Base-by-base conservation (phyloP, 2,329 filamentous ascomycete genomes). In the Curvularia spicifera region DNA sequence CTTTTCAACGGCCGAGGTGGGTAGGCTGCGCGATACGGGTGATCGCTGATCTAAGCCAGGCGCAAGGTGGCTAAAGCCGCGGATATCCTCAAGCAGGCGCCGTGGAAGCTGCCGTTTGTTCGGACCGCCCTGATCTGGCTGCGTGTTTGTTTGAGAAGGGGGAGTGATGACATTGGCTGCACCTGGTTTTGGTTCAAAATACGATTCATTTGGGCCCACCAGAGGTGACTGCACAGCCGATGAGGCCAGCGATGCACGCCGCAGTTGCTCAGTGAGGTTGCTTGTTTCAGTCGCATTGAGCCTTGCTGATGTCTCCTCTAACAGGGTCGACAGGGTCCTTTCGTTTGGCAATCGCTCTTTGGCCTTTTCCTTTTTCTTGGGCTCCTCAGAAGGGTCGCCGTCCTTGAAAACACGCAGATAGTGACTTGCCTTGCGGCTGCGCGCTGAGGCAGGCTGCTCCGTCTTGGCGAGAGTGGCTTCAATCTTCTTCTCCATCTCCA, bases 321-420 rank as follows among this genome's bases (percentile, higher is more conserved):
- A 58, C 12, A 64, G 53, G 31, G 50, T 53, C 9, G 60, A 61
- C 1, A 71, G 64, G 22, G 70, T 59, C 42, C 69, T 71, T 12
- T 79, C 76, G 29, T 72, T 61, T 7, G 60, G 45, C 33, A 72
- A 68, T 56, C 76, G 74, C 43, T 79, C 72, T 63, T 76, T 76
- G 24, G 69, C 66, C 53, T 80, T 78, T 56, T 84, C 80, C 63
- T 80, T 72, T 70, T 80, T 78, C 67, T 82, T 83, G 54, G 81
- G 79, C 61, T 84, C 82, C 31, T 83, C 81, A 24, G 81, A 81
- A 6, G 78, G 79, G 53, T 85, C 85, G 57, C 86, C 86, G 61
- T 87, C 85, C 67, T 87, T 87, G 76, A 89, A 89, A 5, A 89
- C 76, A 12, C 87, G 85, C 52, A 89, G 76, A 66, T 87, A 87